Evolutionary conservation across 331 rosid genomes (phyloP).

Genomic region (Malus hybrid): DNA sequence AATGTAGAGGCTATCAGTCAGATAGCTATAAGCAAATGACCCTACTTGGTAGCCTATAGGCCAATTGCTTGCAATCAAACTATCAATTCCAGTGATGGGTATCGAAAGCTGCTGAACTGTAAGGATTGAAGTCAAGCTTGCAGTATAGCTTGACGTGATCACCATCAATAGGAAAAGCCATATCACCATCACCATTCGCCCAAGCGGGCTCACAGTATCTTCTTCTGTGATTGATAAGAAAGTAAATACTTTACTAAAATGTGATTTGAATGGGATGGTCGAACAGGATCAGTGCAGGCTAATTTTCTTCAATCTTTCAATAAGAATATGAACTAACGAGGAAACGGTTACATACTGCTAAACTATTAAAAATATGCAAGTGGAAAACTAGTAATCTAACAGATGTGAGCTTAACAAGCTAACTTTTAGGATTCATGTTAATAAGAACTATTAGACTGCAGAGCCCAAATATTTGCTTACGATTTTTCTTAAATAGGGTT

Average conservation of each 20-base stretch:
- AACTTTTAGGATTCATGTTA: not conserved
- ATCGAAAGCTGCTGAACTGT: slow-evolving; percentile 87
- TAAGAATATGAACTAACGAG: not conserved
- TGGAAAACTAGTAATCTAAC: not conserved
- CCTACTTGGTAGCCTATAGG: slow-evolving; percentile 94
- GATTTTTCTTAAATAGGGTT: slow-evolving; percentile 74
- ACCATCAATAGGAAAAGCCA: slow-evolving; percentile 96
- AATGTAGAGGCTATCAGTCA: slow-evolving; percentile 59
- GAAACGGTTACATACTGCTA: not conserved
- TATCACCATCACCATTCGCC: slow-evolving; percentile 85
- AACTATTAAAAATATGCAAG: not conserved
- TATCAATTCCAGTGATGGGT: slow-evolving; percentile 80
- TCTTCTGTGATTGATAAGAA: slow-evolving; percentile 61
- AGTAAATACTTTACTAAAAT: slow-evolving; percentile 7
- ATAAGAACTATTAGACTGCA: slow-evolving; percentile 7
- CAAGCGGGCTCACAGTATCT: slow-evolving; percentile 62
- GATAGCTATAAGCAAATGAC: slow-evolving; percentile 73
- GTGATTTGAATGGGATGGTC: slow-evolving; percentile 1
- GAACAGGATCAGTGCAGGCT: slow-evolving; percentile 4
- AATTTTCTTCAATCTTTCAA: not conserved
- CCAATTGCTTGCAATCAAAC: slow-evolving; percentile 63
- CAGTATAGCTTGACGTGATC: slow-evolving; percentile 88
- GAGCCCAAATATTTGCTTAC: slow-evolving; percentile 47
- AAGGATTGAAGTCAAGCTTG: slow-evolving; percentile 88
- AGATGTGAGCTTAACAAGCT: not conserved